Percentiles rank a stretch among this genome's conserved stretches.
Evolutionary conservation across 176 grass and related monocot species (phyloP).

Genomic region (Cocos nucifera): DNA sequence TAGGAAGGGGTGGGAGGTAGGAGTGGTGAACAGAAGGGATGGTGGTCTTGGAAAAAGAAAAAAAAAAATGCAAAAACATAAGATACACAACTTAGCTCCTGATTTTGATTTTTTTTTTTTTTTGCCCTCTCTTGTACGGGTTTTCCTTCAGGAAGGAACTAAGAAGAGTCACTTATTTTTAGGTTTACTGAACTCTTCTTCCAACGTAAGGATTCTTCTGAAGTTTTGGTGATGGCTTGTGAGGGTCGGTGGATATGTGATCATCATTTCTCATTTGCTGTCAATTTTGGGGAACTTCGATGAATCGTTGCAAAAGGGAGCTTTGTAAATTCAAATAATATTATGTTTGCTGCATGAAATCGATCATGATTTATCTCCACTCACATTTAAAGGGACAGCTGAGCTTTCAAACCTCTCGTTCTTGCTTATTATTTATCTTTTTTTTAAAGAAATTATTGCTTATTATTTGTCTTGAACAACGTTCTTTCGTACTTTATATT

Average conservation of each 20-base stretch:
- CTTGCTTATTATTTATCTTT: too few relatives aligned
- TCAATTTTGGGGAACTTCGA: constrained; percentile 37
- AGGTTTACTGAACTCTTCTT: constrained; percentile 20
- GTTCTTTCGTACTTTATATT: too few relatives aligned
- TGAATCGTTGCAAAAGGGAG: too few relatives aligned
- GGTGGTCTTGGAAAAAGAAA: background rate
- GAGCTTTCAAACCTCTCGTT: too few relatives aligned
- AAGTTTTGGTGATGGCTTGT: constrained; percentile 33
- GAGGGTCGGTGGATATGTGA: constrained; percentile 9
- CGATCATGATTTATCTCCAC: too few relatives aligned
- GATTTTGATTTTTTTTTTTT: background rate
- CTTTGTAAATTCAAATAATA: too few relatives aligned
- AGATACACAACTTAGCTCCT: background rate
- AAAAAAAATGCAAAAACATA: too few relatives aligned
- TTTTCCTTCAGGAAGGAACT: constrained; percentile 6
- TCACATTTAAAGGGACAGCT: too few relatives aligned
- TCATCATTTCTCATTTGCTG: constrained; percentile 26
- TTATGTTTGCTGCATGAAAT: too few relatives aligned
- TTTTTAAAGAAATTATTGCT: too few relatives aligned
- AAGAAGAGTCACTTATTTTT: background rate
- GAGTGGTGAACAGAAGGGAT: background rate
- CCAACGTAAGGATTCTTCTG: constrained; percentile 14
- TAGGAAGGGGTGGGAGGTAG: background rate
- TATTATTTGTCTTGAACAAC: too few relatives aligned
- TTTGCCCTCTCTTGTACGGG: background rate